These are phyloP conservation scores for Aspergillus intermedius DNA, from an alignment of 2,329 filamentous ascomycete species.

Conservation along the genomic window DNA sequence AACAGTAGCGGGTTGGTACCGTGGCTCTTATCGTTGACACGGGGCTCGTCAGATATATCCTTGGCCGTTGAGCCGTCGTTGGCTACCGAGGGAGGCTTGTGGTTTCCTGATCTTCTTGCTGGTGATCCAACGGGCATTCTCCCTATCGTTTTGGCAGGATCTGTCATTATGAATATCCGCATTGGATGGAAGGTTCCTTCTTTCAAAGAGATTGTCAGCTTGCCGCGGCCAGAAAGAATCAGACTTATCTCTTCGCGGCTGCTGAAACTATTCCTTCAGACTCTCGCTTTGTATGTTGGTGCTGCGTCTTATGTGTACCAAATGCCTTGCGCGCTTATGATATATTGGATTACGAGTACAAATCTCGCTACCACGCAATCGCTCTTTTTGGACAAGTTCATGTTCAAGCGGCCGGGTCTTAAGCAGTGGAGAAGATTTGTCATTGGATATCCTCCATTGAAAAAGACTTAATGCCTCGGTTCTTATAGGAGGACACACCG, in stretches of 20 bases:
- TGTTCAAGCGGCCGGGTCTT: conserved; percentile 30
- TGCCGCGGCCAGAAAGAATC: conserved; percentile 21
- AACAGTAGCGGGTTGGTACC: conserved; percentile 35
- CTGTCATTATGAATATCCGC: conserved; percentile 45
- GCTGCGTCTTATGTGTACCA: conserved; percentile 22
- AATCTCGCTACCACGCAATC: conserved; percentile 37
- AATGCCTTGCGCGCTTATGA: conserved; percentile 40
- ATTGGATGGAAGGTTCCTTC: conserved; percentile 22
- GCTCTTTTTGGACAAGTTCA: conserved; percentile 32
- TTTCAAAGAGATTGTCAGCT: conserved; percentile 16
- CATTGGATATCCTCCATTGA: conserved; percentile 14
- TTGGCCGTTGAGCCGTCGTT: conserved; percentile 43
- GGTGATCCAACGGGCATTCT: conserved; percentile 48
- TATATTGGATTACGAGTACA: conserved; percentile 47
- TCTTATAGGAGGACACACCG: too few species aligned
- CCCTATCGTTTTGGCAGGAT: conserved; percentile 43
- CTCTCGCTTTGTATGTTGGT: conserved; percentile 37
- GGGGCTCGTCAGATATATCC: conserved; percentile 15
- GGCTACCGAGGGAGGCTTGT: conserved; percentile 52
- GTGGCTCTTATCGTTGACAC: conserved; percentile 21
- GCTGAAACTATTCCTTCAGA: conserved; percentile 27
- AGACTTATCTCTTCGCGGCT: conserved; percentile 16
- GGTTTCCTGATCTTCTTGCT: conserved; percentile 53
- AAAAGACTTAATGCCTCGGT: neutral
- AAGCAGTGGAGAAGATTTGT: conserved; percentile 28